These are phyloP conservation scores for Coccinonectria pachysandricola DNA, from an alignment of 2,329 filamentous ascomycete species.

Conservation along the genomic window DNA sequence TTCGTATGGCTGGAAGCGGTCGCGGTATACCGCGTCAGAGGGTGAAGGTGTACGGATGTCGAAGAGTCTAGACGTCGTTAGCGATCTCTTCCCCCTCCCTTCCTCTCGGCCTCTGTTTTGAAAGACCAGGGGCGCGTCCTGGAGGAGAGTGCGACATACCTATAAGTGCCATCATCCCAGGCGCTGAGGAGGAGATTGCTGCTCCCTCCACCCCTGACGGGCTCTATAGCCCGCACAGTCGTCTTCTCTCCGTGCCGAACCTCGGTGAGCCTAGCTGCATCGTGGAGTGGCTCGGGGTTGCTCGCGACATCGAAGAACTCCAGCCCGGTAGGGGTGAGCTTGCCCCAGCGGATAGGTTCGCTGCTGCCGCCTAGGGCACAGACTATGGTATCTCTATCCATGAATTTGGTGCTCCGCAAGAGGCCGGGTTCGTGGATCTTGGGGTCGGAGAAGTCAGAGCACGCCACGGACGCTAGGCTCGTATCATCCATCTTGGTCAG, in stretches of 20 bases:
- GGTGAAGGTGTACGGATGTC: constrained; percentile 39
- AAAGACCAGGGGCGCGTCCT: too few species aligned
- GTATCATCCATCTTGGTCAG: constrained; percentile 9
- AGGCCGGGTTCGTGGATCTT: constrained; percentile 13
- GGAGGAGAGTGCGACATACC: constrained; percentile 14
- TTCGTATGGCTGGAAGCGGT: constrained; percentile 39
- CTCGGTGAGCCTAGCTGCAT: constrained; percentile 9
- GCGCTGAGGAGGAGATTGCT: constrained; percentile 36
- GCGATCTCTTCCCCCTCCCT: too few species aligned
- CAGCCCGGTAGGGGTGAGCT: constrained; percentile 35
- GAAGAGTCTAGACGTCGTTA: constrained; percentile 26
- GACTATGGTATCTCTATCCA: constrained; percentile 34
- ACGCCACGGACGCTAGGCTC: constrained; percentile 11
- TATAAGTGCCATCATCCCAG: constrained; percentile 43
- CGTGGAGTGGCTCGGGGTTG: constrained; percentile 13
- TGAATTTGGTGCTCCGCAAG: constrained; percentile 31
- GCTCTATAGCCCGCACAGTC: constrained; percentile 36
- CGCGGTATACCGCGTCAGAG: constrained; percentile 39
- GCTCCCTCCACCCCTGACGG: constrained; percentile 27
- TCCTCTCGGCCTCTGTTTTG: too few species aligned
- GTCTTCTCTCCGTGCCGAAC: constrained; percentile 24
- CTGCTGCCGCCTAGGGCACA: constrained; percentile 33
- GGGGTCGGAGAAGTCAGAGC: constrained; percentile 17
- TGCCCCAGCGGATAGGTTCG: constrained; percentile 35
- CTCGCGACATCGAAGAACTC: constrained; percentile 26